These are phyloP conservation scores for Polytolypa hystricis DNA, from an alignment of 2,329 filamentous ascomycete genomes.

Conservation along the genomic window DNA sequence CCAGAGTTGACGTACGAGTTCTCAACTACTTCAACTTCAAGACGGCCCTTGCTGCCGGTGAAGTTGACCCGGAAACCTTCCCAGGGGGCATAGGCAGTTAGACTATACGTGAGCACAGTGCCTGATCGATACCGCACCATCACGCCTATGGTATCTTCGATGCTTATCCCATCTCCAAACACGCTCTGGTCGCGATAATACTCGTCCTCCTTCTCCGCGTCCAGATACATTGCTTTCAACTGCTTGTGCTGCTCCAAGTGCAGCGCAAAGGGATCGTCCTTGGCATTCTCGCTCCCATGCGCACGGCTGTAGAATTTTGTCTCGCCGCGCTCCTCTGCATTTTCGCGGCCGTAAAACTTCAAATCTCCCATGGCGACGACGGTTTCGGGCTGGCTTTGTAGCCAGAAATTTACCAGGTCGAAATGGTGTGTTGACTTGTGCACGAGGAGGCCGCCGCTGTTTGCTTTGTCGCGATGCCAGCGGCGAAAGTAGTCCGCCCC, in stretches of 20 bases:
- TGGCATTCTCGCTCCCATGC: slow-evolving; percentile 41
- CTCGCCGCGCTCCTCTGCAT: slow-evolving; percentile 46
- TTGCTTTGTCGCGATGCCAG: slow-evolving; percentile 52
- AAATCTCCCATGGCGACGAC: slow-evolving; percentile 50
- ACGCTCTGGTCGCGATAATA: slow-evolving; percentile 53
- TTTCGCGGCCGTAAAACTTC: slow-evolving; percentile 51
- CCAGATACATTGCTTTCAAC: slow-evolving; percentile 49
- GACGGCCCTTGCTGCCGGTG: slow-evolving; percentile 43
- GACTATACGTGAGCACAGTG: slow-evolving; percentile 48
- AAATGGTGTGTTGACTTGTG: slow-evolving; percentile 56
- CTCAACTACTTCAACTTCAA: slow-evolving; percentile 53
- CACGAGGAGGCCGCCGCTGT: slow-evolving; percentile 48
- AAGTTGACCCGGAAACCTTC: slow-evolving; percentile 49
- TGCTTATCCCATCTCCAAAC: slow-evolving; percentile 52
- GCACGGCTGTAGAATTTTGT: slow-evolving; percentile 42
- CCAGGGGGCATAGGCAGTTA: slow-evolving; percentile 53
- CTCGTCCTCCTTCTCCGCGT: slow-evolving; percentile 52
- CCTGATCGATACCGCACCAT: slow-evolving; percentile 48
- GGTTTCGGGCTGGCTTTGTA: slow-evolving; percentile 43
- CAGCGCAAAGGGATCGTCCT: slow-evolving; percentile 48
- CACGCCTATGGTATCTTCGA: slow-evolving; percentile 54
- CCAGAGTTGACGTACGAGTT: slow-evolving; percentile 52
- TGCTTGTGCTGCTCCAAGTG: slow-evolving; percentile 43
- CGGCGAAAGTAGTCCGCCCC: slow-evolving; percentile 54
- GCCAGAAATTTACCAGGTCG: slow-evolving; percentile 54